Conservation (phyloP, 352 stramenopile genomes). For the Albugo laibachii region DNA sequence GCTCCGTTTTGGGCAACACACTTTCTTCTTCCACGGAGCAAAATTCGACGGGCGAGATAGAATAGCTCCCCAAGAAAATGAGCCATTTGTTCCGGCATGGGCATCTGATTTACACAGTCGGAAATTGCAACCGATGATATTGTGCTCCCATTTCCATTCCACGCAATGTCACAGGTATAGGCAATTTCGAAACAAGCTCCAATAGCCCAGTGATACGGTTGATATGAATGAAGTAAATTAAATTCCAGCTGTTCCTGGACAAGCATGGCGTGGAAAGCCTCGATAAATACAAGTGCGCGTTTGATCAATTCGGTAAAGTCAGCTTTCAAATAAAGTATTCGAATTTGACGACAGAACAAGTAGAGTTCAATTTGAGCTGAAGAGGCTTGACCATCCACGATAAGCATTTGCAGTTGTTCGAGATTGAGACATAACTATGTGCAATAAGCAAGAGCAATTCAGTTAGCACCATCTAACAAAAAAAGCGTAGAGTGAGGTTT, state of each 20-base stretch:
- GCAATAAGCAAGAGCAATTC: not conserved
- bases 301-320: constrained; percentile 37
- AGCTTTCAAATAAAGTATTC: constrained; percentile 50
- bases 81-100: constrained; percentile 38
- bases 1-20: not conserved
- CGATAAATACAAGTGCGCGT: constrained; percentile 32
- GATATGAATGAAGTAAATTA: constrained; percentile 15
- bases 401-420: constrained; percentile 18
- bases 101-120: constrained; percentile 17
- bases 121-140: constrained; percentile 25
- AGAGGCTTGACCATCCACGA: constrained; percentile 31
- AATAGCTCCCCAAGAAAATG: constrained; percentile 39
- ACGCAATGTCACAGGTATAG: constrained; percentile 54
- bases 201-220: constrained; percentile 45
- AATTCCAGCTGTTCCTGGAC: constrained; percentile 8
- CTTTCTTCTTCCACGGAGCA: constrained; percentile 6
- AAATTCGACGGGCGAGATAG: constrained; percentile 42
- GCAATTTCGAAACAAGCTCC: constrained; percentile 56
- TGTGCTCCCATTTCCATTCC: constrained; percentile 42
- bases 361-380: constrained; percentile 35
- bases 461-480: not conserved
- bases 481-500: constrained; percentile 1
- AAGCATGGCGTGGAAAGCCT: constrained; percentile 22
- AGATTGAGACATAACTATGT: constrained; percentile 43
- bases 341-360: constrained; percentile 61